Percentiles rank a stretch among this genome's conserved stretches.
phyloP scores from a whole-genome alignment of 2,329 filamentous ascomycete species.

The Fusarium mexicanum region DNA sequence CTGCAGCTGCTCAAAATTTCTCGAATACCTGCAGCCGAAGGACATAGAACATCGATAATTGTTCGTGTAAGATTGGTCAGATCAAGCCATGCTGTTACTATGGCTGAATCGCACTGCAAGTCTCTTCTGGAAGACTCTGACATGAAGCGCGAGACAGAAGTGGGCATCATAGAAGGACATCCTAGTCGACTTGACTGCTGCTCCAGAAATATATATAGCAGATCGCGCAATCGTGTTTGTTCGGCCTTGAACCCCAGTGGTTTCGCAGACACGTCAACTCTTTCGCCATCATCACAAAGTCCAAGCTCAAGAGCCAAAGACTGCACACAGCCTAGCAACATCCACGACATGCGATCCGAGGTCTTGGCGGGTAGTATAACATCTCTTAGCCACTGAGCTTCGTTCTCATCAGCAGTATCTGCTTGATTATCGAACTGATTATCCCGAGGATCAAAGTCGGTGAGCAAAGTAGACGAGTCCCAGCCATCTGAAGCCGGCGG shows the following conservation, averaged over 20 bases:
- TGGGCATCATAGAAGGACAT: conserved; percentile 12
- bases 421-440: conserved; percentile 20
- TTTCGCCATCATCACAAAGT: conserved; percentile 9
- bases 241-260: neutral
- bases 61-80: conserved; percentile 17
- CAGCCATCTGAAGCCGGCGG: conserved; percentile 63
- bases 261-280: neutral
- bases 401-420: neutral
- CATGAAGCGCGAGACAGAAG: neutral
- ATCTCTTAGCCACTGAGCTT: conserved; percentile 57
- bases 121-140: neutral
- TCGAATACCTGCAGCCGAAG: conserved; percentile 48
- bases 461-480: conserved; percentile 62
- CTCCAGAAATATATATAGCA: conserved; percentile 24
- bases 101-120: neutral
- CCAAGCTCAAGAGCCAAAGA: conserved; percentile 29
- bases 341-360: conserved; percentile 67
- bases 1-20: neutral
- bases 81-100: conserved; percentile 13
- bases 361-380: conserved; percentile 63
- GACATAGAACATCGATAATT: conserved; percentile 47
- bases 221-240: neutral
- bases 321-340: conserved; percentile 57
- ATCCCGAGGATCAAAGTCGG: conserved; percentile 48
- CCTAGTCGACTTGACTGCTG: conserved; percentile 25